Base-by-base conservation (phyloP, 2,329 filamentous ascomycete genomes). In the Mycosphaerella sp. region DNA sequence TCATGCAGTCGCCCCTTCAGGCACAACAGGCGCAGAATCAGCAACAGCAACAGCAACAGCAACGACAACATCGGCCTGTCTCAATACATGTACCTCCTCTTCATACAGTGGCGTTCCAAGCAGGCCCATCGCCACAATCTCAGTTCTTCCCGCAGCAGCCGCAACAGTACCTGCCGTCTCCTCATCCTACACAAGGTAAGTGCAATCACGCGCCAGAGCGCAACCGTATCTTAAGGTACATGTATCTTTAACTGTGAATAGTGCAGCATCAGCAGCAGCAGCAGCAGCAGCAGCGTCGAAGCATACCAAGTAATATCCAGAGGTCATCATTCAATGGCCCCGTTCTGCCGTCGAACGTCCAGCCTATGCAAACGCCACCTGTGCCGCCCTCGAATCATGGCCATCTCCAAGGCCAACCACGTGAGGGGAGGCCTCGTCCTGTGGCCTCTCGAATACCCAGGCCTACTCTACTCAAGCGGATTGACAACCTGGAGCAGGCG, bases 371-470 rank as follows among this genome's bases (percentile, higher is more conserved):
- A 17, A 27, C 25, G 5, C 41, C 39, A 6, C 30, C 43, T 2
- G 10, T 36, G 9, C 16, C 28, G 17, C 36, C 53, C 14, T 39
- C 32, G 6, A 17, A 44, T 6, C 44, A 44, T 41, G 21, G 36
- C 36, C 45, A 52, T 18, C n/a, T 9, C 6, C 50, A 50, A 25
- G 45, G 41, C 17, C 9, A 28, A 16, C 17, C 28, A 27, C 49
- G 30, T 41, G 14, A 27, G 14, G 39, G n/a, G 18, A 25, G 34
- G 13, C 37, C 36, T 13, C 6, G 16, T n/a, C 32, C 44, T 17
- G 37, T 34, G 10, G 49, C 54, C n/a, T 56, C 56, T 4, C 47
- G 58, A 6, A 45, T 56, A 32, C 39, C 51, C 1, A 35, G 21
- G 7, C 16, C 50, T 14, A 37, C 17, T 16, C 43, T 60, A 17